These are phyloP conservation scores for Cladosporium austrohemisphaericum DNA, from an alignment of 2,329 filamentous ascomycete genomes.

Conservation along the genomic window DNA sequence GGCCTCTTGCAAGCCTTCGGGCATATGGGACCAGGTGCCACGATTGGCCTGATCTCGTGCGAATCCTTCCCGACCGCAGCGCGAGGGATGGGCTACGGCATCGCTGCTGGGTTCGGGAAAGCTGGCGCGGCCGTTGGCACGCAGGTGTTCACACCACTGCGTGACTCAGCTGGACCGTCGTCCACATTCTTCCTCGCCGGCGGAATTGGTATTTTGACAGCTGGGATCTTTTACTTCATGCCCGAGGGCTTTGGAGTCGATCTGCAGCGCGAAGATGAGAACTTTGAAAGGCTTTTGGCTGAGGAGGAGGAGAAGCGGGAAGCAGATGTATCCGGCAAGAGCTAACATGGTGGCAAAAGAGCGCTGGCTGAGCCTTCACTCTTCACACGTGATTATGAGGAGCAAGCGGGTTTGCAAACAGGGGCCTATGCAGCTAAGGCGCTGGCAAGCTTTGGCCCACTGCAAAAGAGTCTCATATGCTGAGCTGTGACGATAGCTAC, in stretches of 20 bases:
- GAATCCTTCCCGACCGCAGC: slow-evolving; percentile 53
- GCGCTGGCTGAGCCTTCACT: too few species aligned
- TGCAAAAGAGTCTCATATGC: too few species aligned
- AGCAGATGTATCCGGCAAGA: too few species aligned
- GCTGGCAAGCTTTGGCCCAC: too few species aligned
- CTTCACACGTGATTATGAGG: too few species aligned
- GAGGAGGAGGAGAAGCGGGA: background rate
- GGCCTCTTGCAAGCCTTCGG: slow-evolving; percentile 50
- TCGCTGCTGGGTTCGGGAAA: slow-evolving; percentile 52
- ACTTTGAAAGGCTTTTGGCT: slow-evolving; percentile 18
- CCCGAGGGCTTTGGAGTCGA: slow-evolving; percentile 22
- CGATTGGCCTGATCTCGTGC: slow-evolving; percentile 49
- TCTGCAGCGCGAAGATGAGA: slow-evolving; percentile 21
- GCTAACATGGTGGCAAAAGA: too few species aligned
- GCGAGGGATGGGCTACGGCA: slow-evolving; percentile 49
- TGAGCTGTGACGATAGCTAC: too few species aligned
- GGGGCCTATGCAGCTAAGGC: too few species aligned
- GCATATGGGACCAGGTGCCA: slow-evolving; percentile 51
- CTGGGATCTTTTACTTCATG: slow-evolving; percentile 22
- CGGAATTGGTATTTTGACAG: slow-evolving; percentile 20
- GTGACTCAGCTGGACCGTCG: slow-evolving; percentile 20
- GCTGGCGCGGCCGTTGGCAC: slow-evolving; percentile 51
- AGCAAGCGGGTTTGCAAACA: too few species aligned
- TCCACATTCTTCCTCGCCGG: slow-evolving; percentile 24
- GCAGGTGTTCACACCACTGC: slow-evolving; percentile 49